Conservation (phyloP, 2,329 filamentous ascomycete genomes). For the Pestalotiopsis sp. region DNA sequence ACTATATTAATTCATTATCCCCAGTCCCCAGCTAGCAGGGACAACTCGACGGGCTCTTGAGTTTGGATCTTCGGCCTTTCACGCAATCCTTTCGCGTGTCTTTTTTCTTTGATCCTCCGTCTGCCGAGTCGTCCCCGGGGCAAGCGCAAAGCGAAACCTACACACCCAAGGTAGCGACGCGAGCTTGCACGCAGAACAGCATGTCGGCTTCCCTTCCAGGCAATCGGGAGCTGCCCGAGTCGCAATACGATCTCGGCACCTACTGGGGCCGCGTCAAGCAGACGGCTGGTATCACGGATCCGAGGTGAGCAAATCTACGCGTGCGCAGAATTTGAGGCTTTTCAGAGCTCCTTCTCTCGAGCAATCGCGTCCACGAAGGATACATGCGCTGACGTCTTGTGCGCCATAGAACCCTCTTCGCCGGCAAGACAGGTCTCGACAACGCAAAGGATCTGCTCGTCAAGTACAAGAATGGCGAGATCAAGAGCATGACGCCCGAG, state of each 20-base stretch:
- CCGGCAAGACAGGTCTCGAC: conserved; percentile 76
- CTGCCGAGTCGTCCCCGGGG: conserved; percentile 8
- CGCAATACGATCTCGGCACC: conserved; percentile 87
- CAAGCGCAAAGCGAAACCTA: conserved; percentile 12
- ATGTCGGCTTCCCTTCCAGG: conserved; percentile 70
- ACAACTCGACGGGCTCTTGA: not conserved
- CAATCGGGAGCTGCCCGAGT: conserved; percentile 80
- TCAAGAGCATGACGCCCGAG: conserved; percentile 80
- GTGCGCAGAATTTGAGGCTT: not conserved
- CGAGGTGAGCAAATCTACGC: conserved; percentile 69
- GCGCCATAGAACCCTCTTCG: conserved; percentile 76
- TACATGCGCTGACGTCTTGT: not conserved
- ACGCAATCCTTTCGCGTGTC: not conserved
- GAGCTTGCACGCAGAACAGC: conserved; percentile 12
- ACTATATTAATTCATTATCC: not conserved
- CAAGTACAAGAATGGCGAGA: conserved; percentile 82
- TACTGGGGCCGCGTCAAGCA: conserved; percentile 96
- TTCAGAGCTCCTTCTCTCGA: not conserved
- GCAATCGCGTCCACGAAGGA: not conserved
- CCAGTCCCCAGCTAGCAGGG: not conserved
- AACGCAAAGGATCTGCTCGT: conserved; percentile 80
- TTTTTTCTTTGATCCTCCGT: not conserved
- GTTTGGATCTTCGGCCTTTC: not conserved
- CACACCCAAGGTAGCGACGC: not conserved
- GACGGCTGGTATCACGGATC: conserved; percentile 86